Base-by-base conservation (phyloP, 768 basidiomycete species). In the Lyophyllum decastes region DNA sequence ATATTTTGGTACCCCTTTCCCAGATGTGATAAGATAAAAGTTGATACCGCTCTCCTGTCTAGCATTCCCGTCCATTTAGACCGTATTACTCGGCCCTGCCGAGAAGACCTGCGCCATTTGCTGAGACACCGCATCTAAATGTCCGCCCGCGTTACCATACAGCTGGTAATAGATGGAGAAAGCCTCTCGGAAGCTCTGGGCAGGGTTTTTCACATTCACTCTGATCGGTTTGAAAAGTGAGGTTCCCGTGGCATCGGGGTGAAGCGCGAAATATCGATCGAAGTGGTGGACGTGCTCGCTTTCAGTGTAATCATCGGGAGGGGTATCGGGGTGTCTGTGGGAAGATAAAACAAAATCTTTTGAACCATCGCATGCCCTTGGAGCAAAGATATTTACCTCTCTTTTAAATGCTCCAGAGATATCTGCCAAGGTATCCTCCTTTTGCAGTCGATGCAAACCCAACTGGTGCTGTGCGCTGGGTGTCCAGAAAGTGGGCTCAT, bases 391-490 rank as follows among this genome's bases (percentile, higher is more conserved):
- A 52, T 54, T 34, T 38, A 56, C 59, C 14, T 24, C 25, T 52
- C 40, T 24, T 52, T 43, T 16, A 52, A 33, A 17, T 60, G 59
- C 19, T 56, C 44, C 2, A 55, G 22, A 9, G 59, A 55, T 14
- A 26, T 2, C 1, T 5, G 17, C 59, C 59, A 60, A n/a, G 49
- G 22, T 21, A 60, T 19, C 16, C 17, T 41, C 45, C 24, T 46
- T 34, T 52, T 56, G 45, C 59, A 60, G n/a, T 43, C 16, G 9
- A 47, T 45, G 59, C 59, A 60, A 25, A 55, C 11, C 54, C 59
- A 60, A 22, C 51, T 24, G 19, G 19, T 33, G 16, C 17, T 24
- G 38, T 60, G 59, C 27, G 21, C 43, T 16, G 16, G 16, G 21
- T 27, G 25, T 30, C 34, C 17, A 38, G 56, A 57, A 19, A 52